These are phyloP conservation scores for Porphyrellus sp. DNA, from an alignment of 1,284 basidiomycete species.

Conservation along the genomic window DNA sequence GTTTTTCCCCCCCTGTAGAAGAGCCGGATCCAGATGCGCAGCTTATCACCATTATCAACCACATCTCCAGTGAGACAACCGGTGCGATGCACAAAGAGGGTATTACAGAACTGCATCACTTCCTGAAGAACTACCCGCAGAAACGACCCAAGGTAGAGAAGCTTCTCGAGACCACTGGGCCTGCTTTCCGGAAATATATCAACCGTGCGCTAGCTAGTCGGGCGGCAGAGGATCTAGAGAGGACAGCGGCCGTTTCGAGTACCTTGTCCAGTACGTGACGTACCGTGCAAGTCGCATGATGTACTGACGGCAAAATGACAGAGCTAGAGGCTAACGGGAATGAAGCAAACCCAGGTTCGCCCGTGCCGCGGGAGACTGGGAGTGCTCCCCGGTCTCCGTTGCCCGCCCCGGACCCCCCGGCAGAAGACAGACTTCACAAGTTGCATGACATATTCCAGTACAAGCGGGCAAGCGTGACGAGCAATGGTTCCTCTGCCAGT, in stretches of 20 bases:
- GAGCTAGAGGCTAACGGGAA: conserved; percentile 62
- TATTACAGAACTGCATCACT: conserved; percentile 94
- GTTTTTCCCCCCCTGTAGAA: conserved; percentile 51
- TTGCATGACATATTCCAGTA: conserved; percentile 81
- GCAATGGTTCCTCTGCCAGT: conserved; percentile 53
- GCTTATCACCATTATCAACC: conserved; percentile 80
- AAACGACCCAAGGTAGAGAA: conserved; percentile 84
- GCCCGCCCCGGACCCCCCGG: conserved; percentile 35
- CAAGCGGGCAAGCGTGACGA: conserved; percentile 60
- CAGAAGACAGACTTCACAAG: conserved; percentile 65
- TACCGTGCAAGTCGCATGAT: conserved; percentile 1
- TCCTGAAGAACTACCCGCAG: conserved; percentile 88
- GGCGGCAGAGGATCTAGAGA: conserved; percentile 81
- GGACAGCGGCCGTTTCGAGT: conserved; percentile 70
- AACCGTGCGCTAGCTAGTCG: conserved; percentile 77
- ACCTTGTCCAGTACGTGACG: conserved; percentile 67
- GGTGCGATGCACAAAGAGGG: conserved; percentile 84
- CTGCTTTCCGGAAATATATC: conserved; percentile 83
- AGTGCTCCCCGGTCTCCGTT: conserved; percentile 31
- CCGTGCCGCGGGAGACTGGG: conserved; percentile 25
- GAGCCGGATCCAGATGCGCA: conserved; percentile 81
- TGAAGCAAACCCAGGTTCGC: conserved; percentile 31
- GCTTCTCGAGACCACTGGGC: conserved; percentile 77
- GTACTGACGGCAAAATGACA: conserved; percentile 32
- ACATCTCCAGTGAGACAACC: conserved; percentile 86